Conservation (phyloP, 176 grass and related monocot species). For the Triticum monococcum region DNA sequence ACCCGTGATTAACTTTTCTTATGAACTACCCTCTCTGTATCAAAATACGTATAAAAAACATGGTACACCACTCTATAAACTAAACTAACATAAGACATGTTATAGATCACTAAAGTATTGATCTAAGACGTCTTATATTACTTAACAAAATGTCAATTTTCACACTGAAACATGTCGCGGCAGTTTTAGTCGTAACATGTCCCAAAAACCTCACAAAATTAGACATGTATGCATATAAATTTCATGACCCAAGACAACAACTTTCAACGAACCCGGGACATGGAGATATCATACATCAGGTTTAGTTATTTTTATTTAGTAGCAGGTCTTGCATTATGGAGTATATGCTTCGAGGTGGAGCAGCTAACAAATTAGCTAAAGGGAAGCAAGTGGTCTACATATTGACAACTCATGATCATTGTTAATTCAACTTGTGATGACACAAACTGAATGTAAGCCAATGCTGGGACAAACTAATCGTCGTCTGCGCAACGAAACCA, state of each 20-base stretch:
- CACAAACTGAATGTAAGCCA: slow-evolving; percentile 9
- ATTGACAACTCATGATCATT: background rate
- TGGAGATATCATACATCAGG: background rate
- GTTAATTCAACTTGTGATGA: background rate
- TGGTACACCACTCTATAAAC: too few relatives aligned
- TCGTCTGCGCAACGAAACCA: background rate
- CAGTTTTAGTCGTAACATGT: too few relatives aligned
- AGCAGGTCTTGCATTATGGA: slow-evolving; percentile 21
- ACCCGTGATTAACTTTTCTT: background rate
- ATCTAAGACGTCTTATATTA: too few relatives aligned
- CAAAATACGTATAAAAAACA: too few relatives aligned
- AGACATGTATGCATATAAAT: background rate
- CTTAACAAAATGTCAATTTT: background rate
- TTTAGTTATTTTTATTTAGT: background rate
- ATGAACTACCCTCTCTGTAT: background rate
- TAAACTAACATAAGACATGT: too few relatives aligned
- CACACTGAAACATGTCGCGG: background rate
- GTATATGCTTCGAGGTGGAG: background rate
- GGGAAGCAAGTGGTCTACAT: slow-evolving; percentile 6
- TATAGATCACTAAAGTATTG: too few relatives aligned
- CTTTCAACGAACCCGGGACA: background rate
- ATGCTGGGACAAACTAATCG: slow-evolving; percentile 17
- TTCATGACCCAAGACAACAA: background rate
- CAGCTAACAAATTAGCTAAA: slow-evolving; percentile 17
- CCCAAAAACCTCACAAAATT: too few relatives aligned